Evolutionary conservation across 768 basidiomycete genomes (phyloP), one percentile per base, ranked within the genome.

Genomic region (Cystofilobasidium macerans): DNA sequence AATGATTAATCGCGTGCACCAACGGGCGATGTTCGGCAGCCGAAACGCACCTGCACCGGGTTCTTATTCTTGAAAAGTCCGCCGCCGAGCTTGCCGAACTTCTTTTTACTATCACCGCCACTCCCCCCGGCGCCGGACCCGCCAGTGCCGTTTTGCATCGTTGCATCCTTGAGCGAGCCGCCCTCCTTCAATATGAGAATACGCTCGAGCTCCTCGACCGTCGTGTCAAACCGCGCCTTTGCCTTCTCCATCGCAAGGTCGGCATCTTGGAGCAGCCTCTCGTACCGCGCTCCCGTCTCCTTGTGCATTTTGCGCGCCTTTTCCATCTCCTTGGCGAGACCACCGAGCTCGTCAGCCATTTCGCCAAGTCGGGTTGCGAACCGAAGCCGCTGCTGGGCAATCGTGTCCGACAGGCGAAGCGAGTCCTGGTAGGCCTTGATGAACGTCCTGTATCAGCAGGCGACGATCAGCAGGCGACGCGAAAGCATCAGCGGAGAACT

Each of bases 261-360:
- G 24, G 90, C 87, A 67, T 99, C 95, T 72, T 87, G 85, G 33
- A 98, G 78, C 20, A 84, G 83, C 57, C 87, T 84, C 75, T 99
- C 95, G 73, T 93, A 91, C 65, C 93, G 82, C 26, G 81, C 81
- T 2, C 89, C 89, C 38, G 93, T 80, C 24, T 99, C 95, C 75
- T 97, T 98, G 38, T 89, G 89, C 88, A 85, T 81, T 77, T 98
- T 98, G 61, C 94, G 80, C 74, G 87, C 87, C 79, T 90, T 92
- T 70, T 99, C 95, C 0, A 95, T 89, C 75, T 98, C 93, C 71
- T 89, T 89, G 0, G 85, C 83, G 6, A 98, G 78, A 13, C 82
- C 86, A 22, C 82, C 78, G 32, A 99, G 80, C 73, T 99, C 95
- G n/a, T 97, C 92, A 72, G 87, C 86, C 90, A 97, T 98, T 76